A percentile compares a stretch with the other conserved stretches of the same genome.
phyloP scores from a whole-genome alignment of 2,329 filamentous ascomycete species.

The Lasiodiplodia sp. region DNA sequence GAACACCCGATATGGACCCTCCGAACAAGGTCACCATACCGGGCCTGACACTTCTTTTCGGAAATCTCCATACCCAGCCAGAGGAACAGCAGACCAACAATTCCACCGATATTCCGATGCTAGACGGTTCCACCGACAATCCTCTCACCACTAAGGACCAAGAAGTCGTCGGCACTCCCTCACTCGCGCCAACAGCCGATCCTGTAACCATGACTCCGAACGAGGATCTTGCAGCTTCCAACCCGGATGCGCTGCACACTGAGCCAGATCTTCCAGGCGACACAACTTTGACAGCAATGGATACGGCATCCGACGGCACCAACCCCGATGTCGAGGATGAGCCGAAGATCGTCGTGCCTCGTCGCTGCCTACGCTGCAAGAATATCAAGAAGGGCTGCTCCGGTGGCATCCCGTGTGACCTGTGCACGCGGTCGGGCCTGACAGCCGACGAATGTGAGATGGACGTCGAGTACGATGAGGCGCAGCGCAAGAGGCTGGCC shows the following conservation, averaged over 20 bases:
- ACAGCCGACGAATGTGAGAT: neutral
- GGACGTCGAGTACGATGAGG: neutral
- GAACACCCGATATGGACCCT: neutral
- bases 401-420: neutral
- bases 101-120: neutral
- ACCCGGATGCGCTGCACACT: too few species aligned
- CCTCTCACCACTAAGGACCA: neutral
- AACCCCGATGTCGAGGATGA: neutral
- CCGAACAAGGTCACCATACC: neutral
- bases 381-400: neutral
- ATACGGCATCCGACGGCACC: neutral
- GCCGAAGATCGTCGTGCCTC: neutral
- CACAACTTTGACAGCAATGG: neutral
- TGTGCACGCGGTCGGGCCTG: neutral
- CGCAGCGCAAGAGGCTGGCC: neutral
- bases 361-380: neutral
- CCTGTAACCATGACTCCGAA: neutral
- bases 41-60: neutral
- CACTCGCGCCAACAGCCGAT: too few species aligned
- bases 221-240: too few species aligned
- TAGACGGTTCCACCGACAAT: neutral
- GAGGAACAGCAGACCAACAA: neutral
- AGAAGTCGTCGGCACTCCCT: too few species aligned
- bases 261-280: neutral
- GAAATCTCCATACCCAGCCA: neutral